phyloP scores from a whole-genome alignment of 2,329 filamentous ascomycete species.

The Monilinia aucupariae region DNA sequence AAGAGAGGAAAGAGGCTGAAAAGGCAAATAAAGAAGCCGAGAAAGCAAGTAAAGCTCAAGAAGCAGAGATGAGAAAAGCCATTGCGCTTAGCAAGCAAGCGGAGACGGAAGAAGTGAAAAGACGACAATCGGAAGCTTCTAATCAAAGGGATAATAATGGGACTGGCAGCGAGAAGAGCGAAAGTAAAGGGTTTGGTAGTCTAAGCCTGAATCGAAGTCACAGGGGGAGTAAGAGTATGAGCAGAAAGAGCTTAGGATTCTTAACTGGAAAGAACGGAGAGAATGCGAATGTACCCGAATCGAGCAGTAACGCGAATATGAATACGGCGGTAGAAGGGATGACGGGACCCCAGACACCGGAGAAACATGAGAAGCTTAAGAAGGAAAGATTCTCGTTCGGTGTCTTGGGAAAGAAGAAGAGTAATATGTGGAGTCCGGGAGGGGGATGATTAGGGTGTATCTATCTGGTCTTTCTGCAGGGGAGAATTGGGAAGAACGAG shows the following conservation, averaged over 20 bases:
- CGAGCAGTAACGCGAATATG: not conserved
- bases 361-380: slow-evolving; percentile 44
- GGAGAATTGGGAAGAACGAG: slow-evolving; percentile 34
- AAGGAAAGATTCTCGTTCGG: slow-evolving; percentile 63
- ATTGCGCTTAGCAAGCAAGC: slow-evolving; percentile 12
- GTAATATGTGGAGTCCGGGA: slow-evolving; percentile 41
- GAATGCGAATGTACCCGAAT: slow-evolving; percentile 18
- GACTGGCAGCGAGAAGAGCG: slow-evolving; percentile 23
- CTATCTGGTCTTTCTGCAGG: slow-evolving; percentile 30
- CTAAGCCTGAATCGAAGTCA: slow-evolving; percentile 48
- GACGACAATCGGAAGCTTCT: slow-evolving; percentile 4
- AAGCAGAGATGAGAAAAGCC: slow-evolving; percentile 10
- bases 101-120: not conserved
- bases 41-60: slow-evolving; percentile 10
- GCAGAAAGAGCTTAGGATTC: slow-evolving; percentile 68
- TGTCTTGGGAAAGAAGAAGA: slow-evolving; percentile 61
- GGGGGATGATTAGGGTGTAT: slow-evolving; percentile 9
- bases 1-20: slow-evolving; percentile 13
- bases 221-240: slow-evolving; percentile 69
- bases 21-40: slow-evolving; percentile 9
- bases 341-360: slow-evolving; percentile 29
- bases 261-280: slow-evolving; percentile 38
- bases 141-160: slow-evolving; percentile 13
- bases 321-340: slow-evolving; percentile 30
- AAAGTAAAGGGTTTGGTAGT: slow-evolving; percentile 37